phyloP scores from a whole-genome alignment of 306 rosid species.

The Pterocarpus macrocarpus region DNA sequence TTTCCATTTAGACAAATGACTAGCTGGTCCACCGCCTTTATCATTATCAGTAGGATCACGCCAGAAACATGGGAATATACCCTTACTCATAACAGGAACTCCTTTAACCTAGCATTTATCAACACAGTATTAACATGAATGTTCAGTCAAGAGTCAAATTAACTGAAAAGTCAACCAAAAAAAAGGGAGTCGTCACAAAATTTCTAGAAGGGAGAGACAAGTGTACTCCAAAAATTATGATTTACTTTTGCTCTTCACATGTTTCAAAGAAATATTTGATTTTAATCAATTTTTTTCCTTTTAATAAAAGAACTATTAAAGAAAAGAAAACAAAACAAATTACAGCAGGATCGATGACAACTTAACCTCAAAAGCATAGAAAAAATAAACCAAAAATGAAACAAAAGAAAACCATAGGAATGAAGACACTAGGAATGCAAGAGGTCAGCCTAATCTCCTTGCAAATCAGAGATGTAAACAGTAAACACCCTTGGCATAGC shows the following conservation, averaged over 20 bases:
- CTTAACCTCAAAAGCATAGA: background rate
- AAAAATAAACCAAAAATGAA: background rate
- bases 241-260: background rate
- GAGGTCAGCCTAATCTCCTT: background rate
- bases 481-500: background rate
- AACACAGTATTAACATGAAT: conserved; percentile 35
- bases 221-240: background rate
- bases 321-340: background rate
- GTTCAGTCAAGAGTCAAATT: conserved; percentile 24
- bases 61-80: conserved; percentile 90
- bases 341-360: background rate
- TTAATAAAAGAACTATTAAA: background rate
- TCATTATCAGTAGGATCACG: conserved; percentile 94
- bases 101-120: conserved; percentile 70
- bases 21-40: conserved; percentile 76
- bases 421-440: background rate
- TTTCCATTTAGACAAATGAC: conserved; percentile 85
- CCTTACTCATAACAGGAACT: conserved; percentile 70
- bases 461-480: background rate
- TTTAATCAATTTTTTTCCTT: too few species aligned
- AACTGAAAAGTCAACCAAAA: background rate
- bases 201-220: background rate
- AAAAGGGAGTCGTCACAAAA: conserved; percentile 12
- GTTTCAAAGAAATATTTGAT: too few species aligned
- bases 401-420: background rate